Base-by-base conservation (phyloP, 1,284 basidiomycete species). In the Apiotrichum gracile region DNA sequence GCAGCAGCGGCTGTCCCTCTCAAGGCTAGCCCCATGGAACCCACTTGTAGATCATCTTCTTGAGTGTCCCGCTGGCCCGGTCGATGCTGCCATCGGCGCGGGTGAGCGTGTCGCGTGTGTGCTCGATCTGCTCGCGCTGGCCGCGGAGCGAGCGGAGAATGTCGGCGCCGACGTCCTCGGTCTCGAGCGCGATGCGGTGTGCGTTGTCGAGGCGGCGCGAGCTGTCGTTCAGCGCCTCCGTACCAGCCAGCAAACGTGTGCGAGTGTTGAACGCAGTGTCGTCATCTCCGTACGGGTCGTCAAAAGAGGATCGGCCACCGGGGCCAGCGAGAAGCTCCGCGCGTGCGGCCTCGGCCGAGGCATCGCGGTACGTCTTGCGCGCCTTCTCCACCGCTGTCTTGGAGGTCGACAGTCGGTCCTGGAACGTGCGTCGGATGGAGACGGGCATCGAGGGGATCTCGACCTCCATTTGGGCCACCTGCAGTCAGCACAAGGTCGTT, bases 391-490 rank as follows among this genome's bases (percentile, higher is more conserved):
- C 79, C 49, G 85, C 84, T 3, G 80, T 70, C 71, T 91, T 91
- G 58, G 87, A 83, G 12, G 81, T 76, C 51, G 82, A 79, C 46
- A 93, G 82, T 57, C 89, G 84, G 24, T 80, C 70, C 52, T 86
- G 83, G 73, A 91, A 91, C 54, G 83, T 82, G 0, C 83, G 75
- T 45, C 85, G 83, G 62, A 92, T 80, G 29, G 87, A 87, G 66
- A 88, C 85, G 0, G 93, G 92, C 72, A 97, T 93, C 13, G 88
- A 87, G 68, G 93, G 91, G n/a, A 96, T 86, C 77, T 99, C 96
- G 58, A 98, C 88, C 76, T 97, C 93, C 94, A 99, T 97, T 82
- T 99, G 96, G 33, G 90, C 91, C 61, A 96, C 82, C 91, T 94
- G 63, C 44, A 1, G 50, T 58, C 5, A 55, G 52, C 19, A 13